Percentiles rank a stretch among this genome's conserved stretches.
Conservation (phyloP, 495 filamentous ascomycete genomes). For the Penicillium tannophilum region DNA sequence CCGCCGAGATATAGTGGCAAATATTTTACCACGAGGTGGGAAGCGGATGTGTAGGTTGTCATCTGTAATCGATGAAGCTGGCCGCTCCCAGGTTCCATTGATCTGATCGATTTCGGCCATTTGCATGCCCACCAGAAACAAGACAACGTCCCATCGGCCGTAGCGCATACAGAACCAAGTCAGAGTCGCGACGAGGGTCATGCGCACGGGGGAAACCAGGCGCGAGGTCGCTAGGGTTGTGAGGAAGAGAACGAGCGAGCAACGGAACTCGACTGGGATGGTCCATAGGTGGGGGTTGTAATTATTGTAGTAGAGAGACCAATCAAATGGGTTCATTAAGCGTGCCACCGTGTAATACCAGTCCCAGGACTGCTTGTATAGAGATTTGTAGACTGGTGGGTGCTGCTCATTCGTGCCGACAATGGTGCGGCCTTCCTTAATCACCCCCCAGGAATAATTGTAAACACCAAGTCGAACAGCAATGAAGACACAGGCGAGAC, state of each 20-base stretch:
- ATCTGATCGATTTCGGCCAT: slow-evolving; percentile 61
- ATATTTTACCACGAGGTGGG: slow-evolving; percentile 27
- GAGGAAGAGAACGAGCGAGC: slow-evolving; percentile 66
- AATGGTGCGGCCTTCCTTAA: slow-evolving; percentile 45
- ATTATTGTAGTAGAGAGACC: slow-evolving; percentile 54
- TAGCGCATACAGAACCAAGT: slow-evolving; percentile 59
- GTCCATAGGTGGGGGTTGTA: slow-evolving; percentile 75
- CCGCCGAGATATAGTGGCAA: slow-evolving; percentile 45
- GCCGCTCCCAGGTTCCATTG: slow-evolving; percentile 44
- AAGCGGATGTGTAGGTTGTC: slow-evolving; percentile 29
- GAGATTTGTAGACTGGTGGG: slow-evolving; percentile 46
- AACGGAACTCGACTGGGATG: slow-evolving; percentile 70
- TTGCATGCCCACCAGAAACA: slow-evolving; percentile 61
- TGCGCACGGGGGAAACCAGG: slow-evolving; percentile 46
- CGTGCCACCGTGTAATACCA: slow-evolving; percentile 50
- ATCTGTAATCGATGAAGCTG: slow-evolving; percentile 7
- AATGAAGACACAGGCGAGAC: slow-evolving; percentile 57
- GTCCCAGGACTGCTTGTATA: slow-evolving; percentile 48
- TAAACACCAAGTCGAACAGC: slow-evolving; percentile 55
- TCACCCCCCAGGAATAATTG: slow-evolving; percentile 43
- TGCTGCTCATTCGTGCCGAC: slow-evolving; percentile 51
- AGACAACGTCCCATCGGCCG: slow-evolving; percentile 60
- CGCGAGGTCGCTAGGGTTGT: slow-evolving; percentile 58
- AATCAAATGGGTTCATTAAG: slow-evolving; percentile 57
- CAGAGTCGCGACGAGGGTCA: slow-evolving; percentile 45